Evolutionary conservation across 805 yeast genomes (phyloP).

Genomic region (Pichia cephalocereana): DNA sequence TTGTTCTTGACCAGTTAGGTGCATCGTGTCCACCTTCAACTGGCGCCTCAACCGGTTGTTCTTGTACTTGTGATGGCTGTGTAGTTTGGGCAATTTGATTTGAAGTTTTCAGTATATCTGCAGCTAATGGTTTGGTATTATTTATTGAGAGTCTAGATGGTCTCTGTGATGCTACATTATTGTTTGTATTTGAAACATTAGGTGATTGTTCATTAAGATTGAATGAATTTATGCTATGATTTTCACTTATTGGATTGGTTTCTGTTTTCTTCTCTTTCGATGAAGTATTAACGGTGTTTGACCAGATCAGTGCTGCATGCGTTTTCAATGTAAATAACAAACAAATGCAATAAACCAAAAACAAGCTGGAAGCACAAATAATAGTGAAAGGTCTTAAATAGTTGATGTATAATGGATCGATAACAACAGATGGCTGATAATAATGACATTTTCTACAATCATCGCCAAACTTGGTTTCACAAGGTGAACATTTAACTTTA

Average conservation of each 20-base stretch:
- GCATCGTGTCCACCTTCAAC: constrained; percentile 81
- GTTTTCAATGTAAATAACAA: constrained; percentile 89
- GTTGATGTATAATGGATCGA: constrained; percentile 54
- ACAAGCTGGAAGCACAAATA: constrained; percentile 70
- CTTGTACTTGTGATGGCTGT: background rate
- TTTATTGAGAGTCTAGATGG: background rate
- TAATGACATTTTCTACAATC: constrained; percentile 69
- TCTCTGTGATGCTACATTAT: background rate
- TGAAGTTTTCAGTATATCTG: background rate
- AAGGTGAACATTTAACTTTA: constrained; percentile 60
- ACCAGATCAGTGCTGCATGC: constrained; percentile 96
- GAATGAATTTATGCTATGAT: constrained; percentile 21
- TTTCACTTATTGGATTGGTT: constrained; percentile 6
- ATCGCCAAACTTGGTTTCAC: constrained; percentile 22
- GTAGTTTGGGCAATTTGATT: background rate
- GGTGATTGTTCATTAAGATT: constrained; percentile 10
- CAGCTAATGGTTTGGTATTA: constrained; percentile 1
- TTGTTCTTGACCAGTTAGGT: constrained; percentile 89
- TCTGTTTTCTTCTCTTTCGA: constrained; percentile 24
- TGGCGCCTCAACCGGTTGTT: constrained; percentile 2
- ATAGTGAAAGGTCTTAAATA: constrained; percentile 78
- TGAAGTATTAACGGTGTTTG: constrained; percentile 40
- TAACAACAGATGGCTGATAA: constrained; percentile 63
- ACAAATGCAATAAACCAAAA: constrained; percentile 81
- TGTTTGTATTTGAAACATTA: background rate